Evolutionary conservation across 2,329 filamentous ascomycete species (phyloP).

Genomic region (Claviceps sp.): DNA sequence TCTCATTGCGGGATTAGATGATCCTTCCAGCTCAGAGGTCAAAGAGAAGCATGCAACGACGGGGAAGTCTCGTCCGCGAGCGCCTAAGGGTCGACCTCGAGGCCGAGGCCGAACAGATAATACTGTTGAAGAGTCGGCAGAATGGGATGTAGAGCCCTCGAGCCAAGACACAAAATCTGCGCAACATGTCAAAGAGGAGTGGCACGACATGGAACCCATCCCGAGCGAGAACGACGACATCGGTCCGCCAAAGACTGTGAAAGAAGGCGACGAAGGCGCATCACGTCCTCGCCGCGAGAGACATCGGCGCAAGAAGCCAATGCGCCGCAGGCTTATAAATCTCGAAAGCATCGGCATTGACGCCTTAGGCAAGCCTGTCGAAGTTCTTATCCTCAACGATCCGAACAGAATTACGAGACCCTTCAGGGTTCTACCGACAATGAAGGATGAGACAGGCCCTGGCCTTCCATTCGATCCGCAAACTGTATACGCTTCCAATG

Average conservation of each 20-base stretch:
- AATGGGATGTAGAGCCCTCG: constrained; percentile 5
- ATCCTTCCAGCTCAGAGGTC: neutral
- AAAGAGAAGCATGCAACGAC: neutral
- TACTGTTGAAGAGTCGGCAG: constrained; percentile 3
- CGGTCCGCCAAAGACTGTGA: neutral
- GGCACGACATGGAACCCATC: neutral
- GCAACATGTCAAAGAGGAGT: neutral
- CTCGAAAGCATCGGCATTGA: constrained; percentile 18
- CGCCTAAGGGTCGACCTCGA: constrained; percentile 1
- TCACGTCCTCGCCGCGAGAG: neutral
- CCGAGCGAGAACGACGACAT: neutral
- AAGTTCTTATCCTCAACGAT: constrained; percentile 34
- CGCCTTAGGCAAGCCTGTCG: constrained; percentile 23
- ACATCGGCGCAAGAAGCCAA: neutral
- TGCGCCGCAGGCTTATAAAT: constrained; percentile 16
- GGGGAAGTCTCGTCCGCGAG: neutral
- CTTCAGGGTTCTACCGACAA: constrained; percentile 7
- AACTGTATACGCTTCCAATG: constrained; percentile 13
- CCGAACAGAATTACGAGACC: constrained; percentile 17
- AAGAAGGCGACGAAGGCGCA: neutral
- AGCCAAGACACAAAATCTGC: neutral
- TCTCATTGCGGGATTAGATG: constrained; percentile 10
- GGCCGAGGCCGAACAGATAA: neutral
- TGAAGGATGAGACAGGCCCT: constrained; percentile 10
- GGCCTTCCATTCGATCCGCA: constrained; percentile 17